phyloP scores from a whole-genome alignment of 2,329 filamentous ascomycete genomes.

The Fusarium globosum region DNA sequence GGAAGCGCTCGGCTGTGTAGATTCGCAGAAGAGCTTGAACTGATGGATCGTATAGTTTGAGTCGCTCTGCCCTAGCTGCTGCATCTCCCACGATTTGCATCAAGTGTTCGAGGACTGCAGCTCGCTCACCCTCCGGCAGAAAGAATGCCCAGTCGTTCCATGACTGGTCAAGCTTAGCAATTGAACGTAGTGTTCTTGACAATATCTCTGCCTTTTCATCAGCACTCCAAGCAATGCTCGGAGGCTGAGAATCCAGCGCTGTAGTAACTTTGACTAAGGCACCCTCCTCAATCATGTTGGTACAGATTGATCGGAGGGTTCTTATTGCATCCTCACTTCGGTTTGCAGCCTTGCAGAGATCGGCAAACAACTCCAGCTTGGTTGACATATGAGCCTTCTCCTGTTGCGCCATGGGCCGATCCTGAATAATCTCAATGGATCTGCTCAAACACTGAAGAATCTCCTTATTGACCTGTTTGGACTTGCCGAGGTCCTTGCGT shows the following conservation, averaged over 20 bases:
- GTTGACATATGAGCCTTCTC: conserved; percentile 68
- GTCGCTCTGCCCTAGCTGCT: conserved; percentile 48
- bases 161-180: conserved; percentile 69
- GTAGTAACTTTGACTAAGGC: conserved; percentile 65
- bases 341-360: conserved; percentile 65
- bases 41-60: conserved; percentile 58
- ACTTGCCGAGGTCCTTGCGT: conserved; percentile 56
- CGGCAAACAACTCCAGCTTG: conserved; percentile 75
- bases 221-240: conserved; percentile 64
- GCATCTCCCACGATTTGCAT: conserved; percentile 61
- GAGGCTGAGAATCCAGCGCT: conserved; percentile 60
- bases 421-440: conserved; percentile 71
- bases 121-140: conserved; percentile 63
- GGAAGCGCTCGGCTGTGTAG: conserved; percentile 62
- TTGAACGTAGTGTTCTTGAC: conserved; percentile 67
- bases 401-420: conserved; percentile 64
- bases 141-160: conserved; percentile 67
- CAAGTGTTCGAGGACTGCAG: conserved; percentile 70
- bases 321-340: conserved; percentile 67
- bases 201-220: conserved; percentile 63
- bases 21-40: conserved; percentile 61
- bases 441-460: conserved; percentile 69
- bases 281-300: conserved; percentile 69
- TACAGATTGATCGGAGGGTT: conserved; percentile 70
- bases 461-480: conserved; percentile 52